These are phyloP conservation scores for Phytophthora boehmeriae DNA, from an alignment of 352 stramenopile genomes.

Conservation along the genomic window DNA sequence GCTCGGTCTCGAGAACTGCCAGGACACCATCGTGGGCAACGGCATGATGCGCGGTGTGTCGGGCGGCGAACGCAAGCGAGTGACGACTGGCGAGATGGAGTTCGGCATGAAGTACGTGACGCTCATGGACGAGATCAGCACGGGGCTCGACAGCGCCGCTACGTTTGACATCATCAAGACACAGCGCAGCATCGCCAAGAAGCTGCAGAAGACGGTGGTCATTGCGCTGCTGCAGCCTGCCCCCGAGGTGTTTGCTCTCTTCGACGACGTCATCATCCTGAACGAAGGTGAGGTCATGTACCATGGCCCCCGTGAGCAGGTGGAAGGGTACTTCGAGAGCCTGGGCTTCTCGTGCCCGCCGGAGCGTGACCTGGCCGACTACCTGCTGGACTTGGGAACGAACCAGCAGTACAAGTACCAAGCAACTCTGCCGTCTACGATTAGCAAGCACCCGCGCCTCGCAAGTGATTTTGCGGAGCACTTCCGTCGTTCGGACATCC, in stretches of 20 bases:
- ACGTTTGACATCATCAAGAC: constrained; percentile 61
- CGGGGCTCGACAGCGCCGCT: constrained; percentile 62
- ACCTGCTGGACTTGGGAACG: constrained; percentile 50
- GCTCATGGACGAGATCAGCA: constrained; percentile 83
- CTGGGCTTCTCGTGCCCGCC: constrained; percentile 38
- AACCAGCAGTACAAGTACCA: constrained; percentile 51
- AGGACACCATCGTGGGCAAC: constrained; percentile 66
- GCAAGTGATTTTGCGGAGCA: constrained; percentile 41
- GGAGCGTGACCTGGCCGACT: constrained; percentile 46
- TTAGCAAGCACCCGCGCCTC: constrained; percentile 29
- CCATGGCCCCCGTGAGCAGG: constrained; percentile 49
- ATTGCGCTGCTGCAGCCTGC: constrained; percentile 88
- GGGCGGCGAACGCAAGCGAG: constrained; percentile 90
- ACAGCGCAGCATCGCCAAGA: constrained; percentile 51
- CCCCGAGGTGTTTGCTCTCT: constrained; percentile 53
- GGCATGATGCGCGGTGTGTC: constrained; percentile 69
- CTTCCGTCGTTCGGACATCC: constrained; percentile 38
- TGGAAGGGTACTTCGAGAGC: constrained; percentile 47
- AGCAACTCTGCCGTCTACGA: constrained; percentile 6
- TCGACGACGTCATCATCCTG: constrained; percentile 57
- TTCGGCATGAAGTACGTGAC: constrained; percentile 80
- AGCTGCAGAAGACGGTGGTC: constrained; percentile 54
- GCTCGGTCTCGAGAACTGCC: constrained; percentile 29
- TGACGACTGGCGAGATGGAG: constrained; percentile 92
- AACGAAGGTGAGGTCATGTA: constrained; percentile 53